Percentiles rank a stretch among this genome's conserved stretches.
Conservation (phyloP, 768 basidiomycete species). For the Boletellus emodensis region DNA sequence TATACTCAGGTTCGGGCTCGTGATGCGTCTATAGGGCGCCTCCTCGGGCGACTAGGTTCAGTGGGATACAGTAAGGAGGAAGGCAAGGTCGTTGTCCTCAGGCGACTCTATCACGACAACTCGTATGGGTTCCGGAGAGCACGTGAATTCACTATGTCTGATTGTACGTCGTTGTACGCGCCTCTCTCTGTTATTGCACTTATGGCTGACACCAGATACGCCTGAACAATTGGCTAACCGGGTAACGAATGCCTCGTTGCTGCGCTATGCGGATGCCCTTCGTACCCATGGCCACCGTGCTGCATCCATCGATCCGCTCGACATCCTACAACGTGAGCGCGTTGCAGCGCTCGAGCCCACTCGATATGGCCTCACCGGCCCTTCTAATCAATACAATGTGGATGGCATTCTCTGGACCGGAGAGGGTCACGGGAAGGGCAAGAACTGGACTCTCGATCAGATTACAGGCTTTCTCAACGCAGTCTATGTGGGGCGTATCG, state of each 20-base stretch:
- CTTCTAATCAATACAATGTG: constrained; percentile 56
- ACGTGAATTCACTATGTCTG: constrained; percentile 59
- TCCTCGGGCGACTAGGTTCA: constrained; percentile 7
- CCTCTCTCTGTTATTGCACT: background rate
- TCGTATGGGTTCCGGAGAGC: constrained; percentile 75
- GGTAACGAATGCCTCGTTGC: constrained; percentile 64
- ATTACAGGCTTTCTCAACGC: constrained; percentile 66
- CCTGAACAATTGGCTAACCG: constrained; percentile 64
- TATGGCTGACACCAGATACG: constrained; percentile 45
- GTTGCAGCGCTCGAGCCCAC: constrained; percentile 71
- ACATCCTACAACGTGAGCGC: constrained; percentile 79
- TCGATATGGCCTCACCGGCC: constrained; percentile 69
- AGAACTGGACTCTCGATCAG: constrained; percentile 64
- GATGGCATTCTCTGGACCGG: constrained; percentile 80
- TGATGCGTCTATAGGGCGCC: constrained; percentile 9
- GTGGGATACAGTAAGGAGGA: background rate
- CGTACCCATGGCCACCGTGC: constrained; percentile 84
- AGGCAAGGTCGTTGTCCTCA: constrained; percentile 21
- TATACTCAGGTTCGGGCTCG: constrained; percentile 12
- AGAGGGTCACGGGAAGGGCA: constrained; percentile 21
- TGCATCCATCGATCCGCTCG: constrained; percentile 82
- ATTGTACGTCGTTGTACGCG: constrained; percentile 48
- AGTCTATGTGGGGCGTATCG: constrained; percentile 81
- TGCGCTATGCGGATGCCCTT: constrained; percentile 87
- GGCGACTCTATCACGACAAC: constrained; percentile 63